These are phyloP conservation scores for Casuarina equisetifolia DNA, from an alignment of 306 rosid species.

Conservation along the genomic window DNA sequence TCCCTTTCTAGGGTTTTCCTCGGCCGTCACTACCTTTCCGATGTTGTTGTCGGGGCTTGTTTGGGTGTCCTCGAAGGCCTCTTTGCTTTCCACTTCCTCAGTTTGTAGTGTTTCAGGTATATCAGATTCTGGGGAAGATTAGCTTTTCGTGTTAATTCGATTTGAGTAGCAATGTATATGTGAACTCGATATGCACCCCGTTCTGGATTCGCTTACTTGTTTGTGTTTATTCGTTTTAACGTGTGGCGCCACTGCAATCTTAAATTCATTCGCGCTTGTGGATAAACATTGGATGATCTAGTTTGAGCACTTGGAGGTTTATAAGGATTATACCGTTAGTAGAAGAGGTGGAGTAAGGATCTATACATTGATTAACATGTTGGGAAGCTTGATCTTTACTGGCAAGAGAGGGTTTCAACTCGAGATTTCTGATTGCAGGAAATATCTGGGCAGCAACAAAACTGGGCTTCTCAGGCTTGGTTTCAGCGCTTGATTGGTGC, in stretches of 20 bases:
- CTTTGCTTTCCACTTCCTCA: slow-evolving; percentile 39
- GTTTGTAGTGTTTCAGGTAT: slow-evolving; percentile 30
- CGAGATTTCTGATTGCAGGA: not conserved
- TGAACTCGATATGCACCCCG: too few relatives aligned
- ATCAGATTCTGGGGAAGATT: not conserved
- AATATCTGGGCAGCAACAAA: not conserved
- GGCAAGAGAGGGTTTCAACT: not conserved
- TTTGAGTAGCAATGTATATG: not conserved
- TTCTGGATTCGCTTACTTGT: not conserved
- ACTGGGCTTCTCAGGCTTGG: not conserved
- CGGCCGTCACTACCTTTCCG: slow-evolving; percentile 47
- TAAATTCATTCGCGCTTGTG: not conserved
- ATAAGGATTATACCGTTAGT: not conserved
- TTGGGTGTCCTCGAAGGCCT: slow-evolving; percentile 43
- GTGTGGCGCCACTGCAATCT: not conserved
- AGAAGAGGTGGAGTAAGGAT: not conserved
- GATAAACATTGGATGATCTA: not conserved
- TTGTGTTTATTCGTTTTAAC: not conserved
- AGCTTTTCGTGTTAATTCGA: too few relatives aligned
- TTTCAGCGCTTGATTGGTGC: not conserved
- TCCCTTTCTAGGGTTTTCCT: slow-evolving; percentile 45
- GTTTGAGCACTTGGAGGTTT: not conserved
- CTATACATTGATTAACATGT: not conserved
- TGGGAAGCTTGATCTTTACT: not conserved
- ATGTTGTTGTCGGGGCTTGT: slow-evolving; percentile 39